Base-by-base conservation (phyloP, 306 rosid species). In the Gillenia trifoliata region DNA sequence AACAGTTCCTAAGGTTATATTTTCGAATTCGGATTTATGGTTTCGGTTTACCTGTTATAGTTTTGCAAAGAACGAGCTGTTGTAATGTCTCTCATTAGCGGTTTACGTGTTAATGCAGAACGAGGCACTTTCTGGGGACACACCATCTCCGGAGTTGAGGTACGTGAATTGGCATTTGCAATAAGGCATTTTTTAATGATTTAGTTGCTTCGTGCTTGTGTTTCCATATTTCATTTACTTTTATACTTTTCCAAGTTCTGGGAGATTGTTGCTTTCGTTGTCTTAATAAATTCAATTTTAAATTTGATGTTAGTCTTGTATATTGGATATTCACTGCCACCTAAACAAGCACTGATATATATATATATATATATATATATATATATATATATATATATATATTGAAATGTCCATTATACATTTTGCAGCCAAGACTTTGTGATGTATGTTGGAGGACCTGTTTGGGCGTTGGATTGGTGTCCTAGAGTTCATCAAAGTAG, bases 401-500 rank as follows among this genome's bases (percentile, higher is more conserved):
- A 11, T 66, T 64, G 28, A 66, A 79, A 77, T 55, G 26, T 81
- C 17, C 57, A 22, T 66, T 28, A 45, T 57, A 31, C 79, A 56
- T 72, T 79, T 80, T 83, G 80, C 71, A 50, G 87, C 88, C 91
- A 85, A 81, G 94, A 94, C 80, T 92, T 85, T 86, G 86, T 86
- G 79, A 85, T 94, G 92, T 68, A 88, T 85, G 97, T 81, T 81
- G 97, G 99, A 78, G 97, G 99, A 64, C 73, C 89, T 49, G 89
- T 92, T 73, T 94, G 96, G 97, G 95, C 96, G 23, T 69, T 94
- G 82, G 95, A 94, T 81, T 94, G 99, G 99, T 94, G 97, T 82
- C 97, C 97, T 68, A 84, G 70, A 84, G 81, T 87, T 72, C 85
- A 80, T 65, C 83, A 75, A 81, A 83, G 65, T 30, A 80, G 85